A percentile compares a stretch with the other conserved stretches of the same genome.
phyloP scores from a whole-genome alignment of 2,329 filamentous ascomycete genomes.

The Exophiala oligosperma region DNA sequence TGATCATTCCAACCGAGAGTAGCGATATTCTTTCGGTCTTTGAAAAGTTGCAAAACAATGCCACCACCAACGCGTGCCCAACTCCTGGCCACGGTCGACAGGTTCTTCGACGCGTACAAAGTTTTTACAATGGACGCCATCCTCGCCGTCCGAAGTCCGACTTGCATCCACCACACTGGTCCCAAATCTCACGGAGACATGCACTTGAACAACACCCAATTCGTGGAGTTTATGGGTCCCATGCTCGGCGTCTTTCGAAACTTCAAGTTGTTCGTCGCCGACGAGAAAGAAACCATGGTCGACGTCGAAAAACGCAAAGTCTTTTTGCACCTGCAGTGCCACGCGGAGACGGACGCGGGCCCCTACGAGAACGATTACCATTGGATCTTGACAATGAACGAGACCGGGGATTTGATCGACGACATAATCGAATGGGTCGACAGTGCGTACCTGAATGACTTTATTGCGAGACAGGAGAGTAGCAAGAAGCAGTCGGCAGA shows the following conservation, averaged over 20 bases:
- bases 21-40: no score
- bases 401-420: neutral
- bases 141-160: neutral
- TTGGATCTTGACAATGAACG: slow-evolving; percentile 1
- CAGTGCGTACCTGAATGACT: slow-evolving; percentile 15
- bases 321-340: neutral
- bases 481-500: no score
- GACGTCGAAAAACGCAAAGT: slow-evolving; percentile 5
- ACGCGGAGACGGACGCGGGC: neutral
- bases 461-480: slow-evolving; percentile 3
- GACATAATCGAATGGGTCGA: slow-evolving; percentile 3
- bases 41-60: neutral
- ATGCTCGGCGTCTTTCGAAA: neutral
- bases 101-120: slow-evolving; percentile 3
- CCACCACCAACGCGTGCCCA: neutral
- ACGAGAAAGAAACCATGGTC: neutral
- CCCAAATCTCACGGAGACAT: neutral
- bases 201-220: neutral
- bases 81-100: neutral
- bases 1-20: no score
- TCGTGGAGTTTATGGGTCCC: neutral
- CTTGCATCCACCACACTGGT: neutral
- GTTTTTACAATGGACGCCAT: neutral
- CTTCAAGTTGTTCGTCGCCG: neutral
- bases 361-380: slow-evolving; percentile 7